Evolutionary conservation across 371 early-diverging fungal species (phyloP), one percentile per base, ranked within the genome.

Genomic region (Circinella minor): DNA sequence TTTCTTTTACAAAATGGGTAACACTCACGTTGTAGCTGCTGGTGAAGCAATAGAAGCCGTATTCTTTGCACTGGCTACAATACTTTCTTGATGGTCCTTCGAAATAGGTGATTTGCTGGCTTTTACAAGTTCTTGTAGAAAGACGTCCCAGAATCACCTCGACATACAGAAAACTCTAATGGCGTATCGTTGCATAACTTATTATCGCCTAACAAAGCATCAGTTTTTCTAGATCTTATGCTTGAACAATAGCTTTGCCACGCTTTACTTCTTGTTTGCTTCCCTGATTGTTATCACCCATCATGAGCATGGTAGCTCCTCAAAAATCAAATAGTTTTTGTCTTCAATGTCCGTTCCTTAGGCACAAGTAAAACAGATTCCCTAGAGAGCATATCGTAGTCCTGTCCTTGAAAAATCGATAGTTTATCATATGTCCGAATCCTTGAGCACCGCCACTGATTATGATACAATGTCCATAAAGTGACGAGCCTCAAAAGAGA

Each of bases 241-340:
- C 81, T 39, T 73, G 71, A 18, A 84, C 77, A 36, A 84, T 81
- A 3, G 80, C 80, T 34, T 78, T 71, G 34, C 77, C 84, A 15
- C 71, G 71, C 9, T 77, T 74, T 17, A 84, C 80, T 38, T 79
- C 73, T 18, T 73, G 71, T 39, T 74, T 71, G 7, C 71, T 72
- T 9, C 69, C 38, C 11, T 70, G 65, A 51, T 77, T 70, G 15
- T 77, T 9, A 7, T 70, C 71, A 37, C 75, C 75, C 36, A 74
- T 75, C n/a, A 82, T 9, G 18, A 37, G 11, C 83, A 87, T 85
- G 11, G 80, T 82, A 1, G 91, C 91, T 3, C 97, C 97, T 17
- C 98, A 84, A 13, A 85, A 71, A 75, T 98, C 98, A 89, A 98
- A 76, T 97, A 97, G 34, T 93, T 93, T 0, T 97, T 97, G 69